These are phyloP conservation scores for Eucalyptus leucophloia DNA, from an alignment of 345 rosid genomes.

Conservation along the genomic window DNA sequence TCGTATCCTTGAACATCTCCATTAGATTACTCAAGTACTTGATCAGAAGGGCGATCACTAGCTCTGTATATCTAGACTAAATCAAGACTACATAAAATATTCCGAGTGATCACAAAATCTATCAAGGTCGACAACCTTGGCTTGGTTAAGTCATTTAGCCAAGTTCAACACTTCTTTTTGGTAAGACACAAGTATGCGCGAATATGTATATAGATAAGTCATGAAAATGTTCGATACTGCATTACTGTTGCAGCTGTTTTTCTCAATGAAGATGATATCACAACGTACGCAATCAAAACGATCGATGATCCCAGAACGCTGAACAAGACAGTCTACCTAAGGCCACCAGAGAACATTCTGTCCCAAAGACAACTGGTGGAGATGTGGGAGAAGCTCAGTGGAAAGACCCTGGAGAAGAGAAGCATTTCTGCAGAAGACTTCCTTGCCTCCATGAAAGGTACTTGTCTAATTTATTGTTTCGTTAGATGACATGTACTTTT, in stretches of 20 bases:
- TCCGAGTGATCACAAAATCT: neutral
- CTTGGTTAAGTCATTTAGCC: neutral
- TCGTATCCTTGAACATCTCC: neutral
- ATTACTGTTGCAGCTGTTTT: conserved; percentile 26
- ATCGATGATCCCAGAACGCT: conserved; percentile 61
- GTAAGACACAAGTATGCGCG: neutral
- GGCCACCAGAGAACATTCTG: conserved; percentile 50
- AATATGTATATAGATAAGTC: neutral
- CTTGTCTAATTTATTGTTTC: too few species aligned
- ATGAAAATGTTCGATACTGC: neutral
- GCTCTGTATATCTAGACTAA: neutral
- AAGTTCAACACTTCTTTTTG: neutral
- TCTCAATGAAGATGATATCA: conserved; percentile 70
- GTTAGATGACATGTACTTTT: neutral
- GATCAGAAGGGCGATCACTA: neutral
- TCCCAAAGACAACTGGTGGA: conserved; percentile 51
- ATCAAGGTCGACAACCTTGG: neutral
- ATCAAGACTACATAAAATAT: neutral
- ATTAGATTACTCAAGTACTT: neutral
- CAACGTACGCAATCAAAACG: conserved; percentile 54
- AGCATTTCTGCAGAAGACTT: conserved; percentile 37
- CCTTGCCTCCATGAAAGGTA: conserved; percentile 59
- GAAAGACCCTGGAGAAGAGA: conserved; percentile 33
- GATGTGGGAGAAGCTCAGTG: conserved; percentile 61
- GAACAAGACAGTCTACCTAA: conserved; percentile 57